Percentiles rank a stretch among this genome's conserved stretches.
These are phyloP conservation scores for Coemansia guatemalensis DNA, from an alignment of 192 early-diverging fungal genomes.

Conservation along the genomic window DNA sequence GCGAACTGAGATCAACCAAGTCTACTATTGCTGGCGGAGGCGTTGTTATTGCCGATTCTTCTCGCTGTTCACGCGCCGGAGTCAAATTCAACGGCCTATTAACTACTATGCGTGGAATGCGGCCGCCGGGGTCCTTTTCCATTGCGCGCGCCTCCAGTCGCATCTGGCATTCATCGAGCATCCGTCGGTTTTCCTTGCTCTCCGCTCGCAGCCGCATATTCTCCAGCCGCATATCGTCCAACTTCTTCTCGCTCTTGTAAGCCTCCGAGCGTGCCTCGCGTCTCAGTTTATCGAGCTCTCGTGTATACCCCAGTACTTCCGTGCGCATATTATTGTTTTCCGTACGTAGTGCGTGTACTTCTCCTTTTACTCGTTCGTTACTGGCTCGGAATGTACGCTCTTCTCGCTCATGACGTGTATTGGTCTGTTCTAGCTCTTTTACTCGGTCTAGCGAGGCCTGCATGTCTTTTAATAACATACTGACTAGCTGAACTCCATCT, in stretches of 20 bases:
- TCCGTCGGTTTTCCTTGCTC: constrained; percentile 13
- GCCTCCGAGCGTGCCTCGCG: constrained; percentile 29
- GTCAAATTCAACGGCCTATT: constrained; percentile 6
- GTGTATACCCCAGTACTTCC: constrained; percentile 33
- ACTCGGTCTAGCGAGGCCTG: constrained; percentile 45
- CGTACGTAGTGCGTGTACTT: constrained; percentile 30
- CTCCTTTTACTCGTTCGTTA: constrained; percentile 13
- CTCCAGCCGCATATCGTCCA: constrained; percentile 38
- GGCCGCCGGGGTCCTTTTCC: constrained; percentile 25
- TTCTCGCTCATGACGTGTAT: constrained; percentile 31
- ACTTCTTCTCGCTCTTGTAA: constrained; percentile 17
- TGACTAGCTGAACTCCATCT: constrained; percentile 25
- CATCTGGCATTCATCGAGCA: constrained; percentile 28
- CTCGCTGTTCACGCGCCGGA: background rate
- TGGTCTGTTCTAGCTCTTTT: constrained; percentile 35
- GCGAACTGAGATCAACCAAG: constrained; percentile 42
- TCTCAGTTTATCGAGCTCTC: constrained; percentile 25
- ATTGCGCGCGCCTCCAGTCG: constrained; percentile 19
- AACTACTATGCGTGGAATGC: constrained; percentile 21
- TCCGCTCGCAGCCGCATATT: constrained; percentile 37
- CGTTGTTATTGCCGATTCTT: background rate
- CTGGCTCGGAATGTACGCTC: constrained; percentile 32
- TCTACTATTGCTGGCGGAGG: constrained; percentile 31
- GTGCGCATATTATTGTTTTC: constrained; percentile 49
- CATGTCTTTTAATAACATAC: constrained; percentile 42